Evolutionary conservation across 306 rosid species (phyloP).

Genomic region (Vigna angularis): DNA sequence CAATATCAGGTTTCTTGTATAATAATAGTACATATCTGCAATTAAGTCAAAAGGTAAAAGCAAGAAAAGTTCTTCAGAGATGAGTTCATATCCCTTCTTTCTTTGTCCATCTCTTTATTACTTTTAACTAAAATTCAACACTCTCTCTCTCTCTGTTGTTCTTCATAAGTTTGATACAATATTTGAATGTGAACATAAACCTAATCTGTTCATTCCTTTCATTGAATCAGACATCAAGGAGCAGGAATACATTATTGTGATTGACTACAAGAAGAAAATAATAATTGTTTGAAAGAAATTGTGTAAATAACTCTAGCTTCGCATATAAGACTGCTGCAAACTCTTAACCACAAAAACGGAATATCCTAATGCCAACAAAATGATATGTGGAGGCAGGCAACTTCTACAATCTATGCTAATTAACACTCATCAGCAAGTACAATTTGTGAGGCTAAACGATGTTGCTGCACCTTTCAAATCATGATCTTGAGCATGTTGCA

Average conservation of each 20-base stretch:
- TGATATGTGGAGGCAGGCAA: constrained; percentile 20
- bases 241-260: constrained; percentile 5
- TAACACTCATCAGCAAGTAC: constrained; percentile 47
- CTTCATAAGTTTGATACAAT: not conserved
- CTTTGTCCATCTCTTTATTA: too few relatives aligned
- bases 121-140: too few relatives aligned
- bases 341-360: constrained; percentile 28
- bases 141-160: too few relatives aligned
- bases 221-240: constrained; percentile 12
- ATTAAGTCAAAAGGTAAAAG: too few relatives aligned
- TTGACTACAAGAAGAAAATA: not conserved
- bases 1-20: too few relatives aligned
- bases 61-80: too few relatives aligned
- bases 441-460: constrained; percentile 69
- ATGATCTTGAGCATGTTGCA: constrained; percentile 62
- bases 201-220: constrained; percentile 16
- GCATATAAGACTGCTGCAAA: constrained; percentile 24
- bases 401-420: constrained; percentile 46
- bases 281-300: constrained; percentile 17
- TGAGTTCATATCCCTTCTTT: too few relatives aligned
- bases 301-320: constrained; percentile 35
- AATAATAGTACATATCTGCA: too few relatives aligned
- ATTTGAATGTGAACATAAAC: not conserved
- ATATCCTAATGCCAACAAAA: constrained; percentile 40
- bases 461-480: constrained; percentile 76